phyloP scores from a whole-genome alignment of 2,329 filamentous ascomycete genomes.

The Botrytis medusae region DNA sequence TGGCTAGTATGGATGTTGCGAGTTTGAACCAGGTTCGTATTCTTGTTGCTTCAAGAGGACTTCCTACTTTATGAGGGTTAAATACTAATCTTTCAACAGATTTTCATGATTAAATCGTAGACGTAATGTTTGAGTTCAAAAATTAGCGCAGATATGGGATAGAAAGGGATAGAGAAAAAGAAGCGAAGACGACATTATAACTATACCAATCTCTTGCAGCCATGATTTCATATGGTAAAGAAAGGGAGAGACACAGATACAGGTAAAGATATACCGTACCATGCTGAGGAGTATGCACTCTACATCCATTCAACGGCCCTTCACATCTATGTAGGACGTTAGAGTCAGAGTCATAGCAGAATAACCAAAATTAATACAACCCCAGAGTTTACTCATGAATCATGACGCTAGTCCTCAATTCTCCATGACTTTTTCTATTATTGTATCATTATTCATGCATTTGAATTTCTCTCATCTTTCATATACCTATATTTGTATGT shows the following conservation, averaged over 20 bases:
- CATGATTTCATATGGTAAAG: background rate
- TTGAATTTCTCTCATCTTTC: background rate
- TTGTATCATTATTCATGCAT: background rate
- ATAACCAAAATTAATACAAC: background rate
- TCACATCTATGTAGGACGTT: background rate
- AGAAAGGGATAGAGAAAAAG: background rate
- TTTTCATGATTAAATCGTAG: constrained; percentile 65
- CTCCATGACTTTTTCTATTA: background rate
- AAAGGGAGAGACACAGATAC: background rate
- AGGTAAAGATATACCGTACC: background rate
- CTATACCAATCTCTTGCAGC: background rate
- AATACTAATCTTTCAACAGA: constrained; percentile 45
- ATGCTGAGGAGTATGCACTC: background rate
- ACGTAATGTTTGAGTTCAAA: constrained; percentile 24
- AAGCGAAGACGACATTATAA: background rate
- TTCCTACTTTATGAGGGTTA: background rate
- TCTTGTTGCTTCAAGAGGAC: background rate
- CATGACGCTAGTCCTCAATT: background rate
- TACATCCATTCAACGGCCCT: background rate
- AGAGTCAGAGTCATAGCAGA: background rate
- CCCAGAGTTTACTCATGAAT: background rate
- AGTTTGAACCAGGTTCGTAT: constrained; percentile 70
- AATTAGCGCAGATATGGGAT: background rate
- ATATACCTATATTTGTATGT: background rate
- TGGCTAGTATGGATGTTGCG: constrained; percentile 76